Conservation (phyloP, 2,329 filamentous ascomycete species). For the Epichloe hybrida region DNA sequence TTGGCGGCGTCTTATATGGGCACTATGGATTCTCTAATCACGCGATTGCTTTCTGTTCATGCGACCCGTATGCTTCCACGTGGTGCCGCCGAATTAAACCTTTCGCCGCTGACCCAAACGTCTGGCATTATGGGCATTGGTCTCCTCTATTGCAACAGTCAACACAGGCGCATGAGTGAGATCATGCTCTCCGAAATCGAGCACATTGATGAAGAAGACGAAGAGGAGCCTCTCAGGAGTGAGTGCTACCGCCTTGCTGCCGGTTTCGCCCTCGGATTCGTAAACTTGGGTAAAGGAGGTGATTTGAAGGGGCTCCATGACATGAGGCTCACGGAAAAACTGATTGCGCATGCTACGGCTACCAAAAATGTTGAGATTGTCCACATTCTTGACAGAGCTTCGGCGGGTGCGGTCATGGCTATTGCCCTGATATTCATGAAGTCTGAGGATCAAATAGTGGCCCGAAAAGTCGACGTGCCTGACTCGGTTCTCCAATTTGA, state of each 20-base stretch:
- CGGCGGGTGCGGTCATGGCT: slow-evolving; percentile 83
- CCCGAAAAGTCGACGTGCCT: slow-evolving; percentile 84
- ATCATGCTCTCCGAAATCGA: slow-evolving; percentile 98
- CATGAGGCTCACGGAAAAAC: slow-evolving; percentile 81
- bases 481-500: slow-evolving; percentile 86
- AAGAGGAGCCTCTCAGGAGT: slow-evolving; percentile 74
- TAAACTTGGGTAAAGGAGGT: slow-evolving; percentile 84
- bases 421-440: slow-evolving; percentile 94
- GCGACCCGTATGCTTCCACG: slow-evolving; percentile 87
- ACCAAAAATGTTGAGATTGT: slow-evolving; percentile 86
- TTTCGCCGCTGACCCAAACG: slow-evolving; percentile 87
- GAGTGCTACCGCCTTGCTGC: slow-evolving; percentile 95
- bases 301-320: slow-evolving; percentile 83
- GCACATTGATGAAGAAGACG: slow-evolving; percentile 64
- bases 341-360: slow-evolving; percentile 73
- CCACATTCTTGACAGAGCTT: slow-evolving; percentile 84
- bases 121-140: slow-evolving; percentile 96
- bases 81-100: slow-evolving; percentile 84
- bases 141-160: slow-evolving; percentile 82
- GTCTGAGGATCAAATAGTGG: slow-evolving; percentile 74
- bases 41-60: slow-evolving; percentile 84
- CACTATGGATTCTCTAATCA: slow-evolving; percentile 94
- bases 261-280: slow-evolving; percentile 83
- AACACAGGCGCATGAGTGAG: slow-evolving; percentile 96
- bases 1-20: slow-evolving; percentile 88